Evolutionary conservation across 225 moss, liverwort and hornwort species (phyloP).

Genomic region (Rhytidiadelphus loreus): DNA sequence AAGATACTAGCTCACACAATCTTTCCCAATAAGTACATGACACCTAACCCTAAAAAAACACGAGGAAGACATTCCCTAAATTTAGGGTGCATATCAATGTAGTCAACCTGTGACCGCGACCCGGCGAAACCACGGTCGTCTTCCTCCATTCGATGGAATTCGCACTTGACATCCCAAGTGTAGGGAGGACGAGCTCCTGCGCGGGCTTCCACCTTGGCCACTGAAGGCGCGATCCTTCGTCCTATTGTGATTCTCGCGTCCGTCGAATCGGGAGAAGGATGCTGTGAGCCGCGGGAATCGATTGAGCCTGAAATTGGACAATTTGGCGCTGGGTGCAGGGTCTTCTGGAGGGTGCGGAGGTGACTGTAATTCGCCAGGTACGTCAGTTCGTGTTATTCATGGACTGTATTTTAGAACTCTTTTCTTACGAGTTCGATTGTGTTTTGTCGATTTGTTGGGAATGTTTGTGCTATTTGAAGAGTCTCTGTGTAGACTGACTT

Average conservation of each 20-base stretch:
- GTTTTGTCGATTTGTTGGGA: background rate
- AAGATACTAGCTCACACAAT: background rate
- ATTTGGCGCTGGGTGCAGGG: background rate
- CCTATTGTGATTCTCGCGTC: background rate
- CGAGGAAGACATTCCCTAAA: background rate
- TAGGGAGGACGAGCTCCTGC: background rate
- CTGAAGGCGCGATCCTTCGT: background rate
- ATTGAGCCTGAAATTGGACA: background rate
- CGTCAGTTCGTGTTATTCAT: background rate
- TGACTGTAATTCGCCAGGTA: background rate
- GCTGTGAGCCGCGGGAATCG: background rate
- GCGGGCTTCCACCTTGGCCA: background rate
- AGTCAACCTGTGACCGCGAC: background rate
- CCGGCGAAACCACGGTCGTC: background rate
- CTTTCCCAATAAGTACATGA: background rate
- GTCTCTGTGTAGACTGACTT: background rate
- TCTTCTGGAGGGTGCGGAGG: background rate
- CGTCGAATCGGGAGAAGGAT: background rate
- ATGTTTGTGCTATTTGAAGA: background rate
- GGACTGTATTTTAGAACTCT: no score
- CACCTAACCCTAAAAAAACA: no score
- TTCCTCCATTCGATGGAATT: background rate
- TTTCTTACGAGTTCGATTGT: background rate
- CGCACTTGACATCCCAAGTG: background rate
- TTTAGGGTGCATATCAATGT: background rate